Conservation (phyloP, 2,329 filamentous ascomycete species). For the Xylariaceae sp. region DNA sequence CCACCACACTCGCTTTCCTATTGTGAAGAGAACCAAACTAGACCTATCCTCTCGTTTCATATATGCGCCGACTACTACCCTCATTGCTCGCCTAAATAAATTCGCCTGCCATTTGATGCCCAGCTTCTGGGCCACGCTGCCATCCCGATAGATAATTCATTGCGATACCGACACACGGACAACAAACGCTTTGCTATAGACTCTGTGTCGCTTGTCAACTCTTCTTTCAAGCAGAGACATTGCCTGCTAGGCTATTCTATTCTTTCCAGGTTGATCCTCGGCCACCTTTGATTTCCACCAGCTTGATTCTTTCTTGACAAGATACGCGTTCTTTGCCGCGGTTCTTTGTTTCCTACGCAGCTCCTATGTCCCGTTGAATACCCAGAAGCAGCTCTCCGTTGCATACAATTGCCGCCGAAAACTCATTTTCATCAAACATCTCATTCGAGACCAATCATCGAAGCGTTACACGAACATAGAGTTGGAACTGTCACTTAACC, state of each 20-base stretch:
- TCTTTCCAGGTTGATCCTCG: conserved; percentile 59
- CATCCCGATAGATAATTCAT: background rate
- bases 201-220: conserved; percentile 9
- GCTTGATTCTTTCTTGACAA: conserved; percentile 19
- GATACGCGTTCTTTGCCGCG: conserved; percentile 11
- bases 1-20: conserved; percentile 8
- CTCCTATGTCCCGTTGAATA: background rate
- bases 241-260: conserved; percentile 29
- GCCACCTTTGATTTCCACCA: conserved; percentile 31
- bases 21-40: conserved; percentile 3
- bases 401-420: no score
- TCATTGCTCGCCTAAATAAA: background rate
- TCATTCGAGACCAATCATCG: no score
- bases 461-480: no score
- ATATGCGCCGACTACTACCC: conserved; percentile 16
- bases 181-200: conserved; percentile 4
- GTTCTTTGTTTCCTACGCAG: conserved; percentile 11
- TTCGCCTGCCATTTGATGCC: background rate
- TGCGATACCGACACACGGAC: background rate
- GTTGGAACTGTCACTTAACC: conserved; percentile 2
- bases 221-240: conserved; percentile 23
- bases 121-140: conserved; percentile 1
- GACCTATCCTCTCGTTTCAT: conserved; percentile 17
- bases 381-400: background rate
- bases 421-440: no score